Percentiles rank a stretch among this genome's conserved stretches.
Evolutionary conservation across 495 filamentous ascomycete species (phyloP).

Genomic region (Neurospora sublineolata): DNA sequence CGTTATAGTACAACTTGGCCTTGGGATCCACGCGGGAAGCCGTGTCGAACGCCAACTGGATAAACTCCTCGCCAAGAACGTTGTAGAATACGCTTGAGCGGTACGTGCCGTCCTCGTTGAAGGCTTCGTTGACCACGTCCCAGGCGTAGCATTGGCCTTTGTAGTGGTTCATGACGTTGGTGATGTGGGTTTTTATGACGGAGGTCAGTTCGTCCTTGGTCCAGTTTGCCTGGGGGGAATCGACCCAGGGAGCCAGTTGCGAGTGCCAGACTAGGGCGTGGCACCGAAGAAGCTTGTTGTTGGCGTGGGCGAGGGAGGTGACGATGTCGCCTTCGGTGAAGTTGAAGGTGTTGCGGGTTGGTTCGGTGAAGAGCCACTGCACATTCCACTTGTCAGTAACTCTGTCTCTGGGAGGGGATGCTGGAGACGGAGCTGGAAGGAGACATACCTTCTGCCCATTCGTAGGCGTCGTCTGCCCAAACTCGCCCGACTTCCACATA

Average conservation of each 20-base stretch:
- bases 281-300: conserved; percentile 38
- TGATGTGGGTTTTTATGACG: conserved; percentile 39
- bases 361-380: conserved; percentile 42
- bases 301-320: conserved; percentile 32
- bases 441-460: conserved; percentile 35
- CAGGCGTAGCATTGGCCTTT: conserved; percentile 39
- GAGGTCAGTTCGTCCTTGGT: conserved; percentile 36
- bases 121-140: conserved; percentile 60
- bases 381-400: too few relatives aligned
- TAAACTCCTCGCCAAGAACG: conserved; percentile 41
- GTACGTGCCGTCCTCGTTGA: conserved; percentile 51
- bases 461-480: conserved; percentile 41
- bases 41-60: conserved; percentile 42
- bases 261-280: conserved; percentile 50
- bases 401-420: too few relatives aligned
- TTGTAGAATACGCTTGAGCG: conserved; percentile 49
- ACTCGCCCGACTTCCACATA: conserved; percentile 29
- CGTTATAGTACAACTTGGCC: conserved; percentile 56
- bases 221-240: conserved; percentile 16
- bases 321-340: conserved; percentile 38
- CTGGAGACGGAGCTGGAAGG: too few relatives aligned
- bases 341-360: conserved; percentile 31
- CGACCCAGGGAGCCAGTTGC: conserved; percentile 45
- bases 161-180: conserved; percentile 39
- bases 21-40: too few relatives aligned